A percentile compares a stretch with the other conserved stretches of the same genome.
Evolutionary conservation across 306 rosid species (phyloP).

Genomic region (Fragaria nilgerrensis): DNA sequence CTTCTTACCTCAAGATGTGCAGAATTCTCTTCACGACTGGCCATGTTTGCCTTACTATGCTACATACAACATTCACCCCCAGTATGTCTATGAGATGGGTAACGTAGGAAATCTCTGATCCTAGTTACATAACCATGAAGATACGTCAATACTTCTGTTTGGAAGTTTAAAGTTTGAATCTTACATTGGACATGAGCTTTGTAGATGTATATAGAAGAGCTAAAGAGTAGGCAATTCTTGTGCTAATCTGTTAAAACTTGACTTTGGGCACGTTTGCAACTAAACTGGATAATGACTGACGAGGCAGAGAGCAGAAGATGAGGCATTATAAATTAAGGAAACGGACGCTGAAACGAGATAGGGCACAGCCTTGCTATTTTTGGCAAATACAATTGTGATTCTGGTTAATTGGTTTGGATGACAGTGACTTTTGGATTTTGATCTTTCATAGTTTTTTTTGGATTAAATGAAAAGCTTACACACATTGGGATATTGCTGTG

Average conservation of each 20-base stretch:
- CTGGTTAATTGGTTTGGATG: not conserved
- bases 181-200: not conserved
- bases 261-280: not conserved
- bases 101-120: not conserved
- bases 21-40: conserved; percentile 42
- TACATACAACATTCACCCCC: not conserved
- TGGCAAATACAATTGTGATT: not conserved
- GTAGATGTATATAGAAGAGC: not conserved
- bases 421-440: not conserved
- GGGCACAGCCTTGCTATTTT: not conserved
- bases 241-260: not conserved
- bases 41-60: conserved; percentile 38
- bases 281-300: not conserved
- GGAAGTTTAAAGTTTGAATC: not conserved
- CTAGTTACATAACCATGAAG: not conserved
- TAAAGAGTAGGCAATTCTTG: not conserved
- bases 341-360: not conserved
- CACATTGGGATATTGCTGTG: no score
- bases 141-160: not conserved
- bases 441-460: no score
- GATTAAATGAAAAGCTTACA: not conserved
- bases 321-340: not conserved
- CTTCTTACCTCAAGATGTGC: conserved; percentile 28
- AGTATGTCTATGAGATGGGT: conserved; percentile 1
- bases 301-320: not conserved